A percentile compares a stretch with the other conserved stretches of the same genome.
Evolutionary conservation across 495 filamentous ascomycete genomes (phyloP).

Genomic region (Filosporella fistucella): DNA sequence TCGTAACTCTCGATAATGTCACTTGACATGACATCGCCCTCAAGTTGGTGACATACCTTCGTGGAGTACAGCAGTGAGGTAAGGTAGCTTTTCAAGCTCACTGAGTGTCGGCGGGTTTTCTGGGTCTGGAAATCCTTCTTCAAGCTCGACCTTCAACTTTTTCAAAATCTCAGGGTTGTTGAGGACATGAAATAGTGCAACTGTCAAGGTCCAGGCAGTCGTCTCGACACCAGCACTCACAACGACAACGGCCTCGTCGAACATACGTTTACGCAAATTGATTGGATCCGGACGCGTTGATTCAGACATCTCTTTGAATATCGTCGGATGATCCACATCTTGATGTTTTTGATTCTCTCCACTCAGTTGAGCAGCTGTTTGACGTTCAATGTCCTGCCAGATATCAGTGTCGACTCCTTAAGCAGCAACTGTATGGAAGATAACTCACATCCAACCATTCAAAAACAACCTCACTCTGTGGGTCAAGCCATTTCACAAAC

Average conservation of each 20-base stretch:
- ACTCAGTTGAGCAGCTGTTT: constrained; percentile 4
- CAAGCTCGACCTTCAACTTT: constrained; percentile 27
- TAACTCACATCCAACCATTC: background rate
- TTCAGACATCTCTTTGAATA: constrained; percentile 11
- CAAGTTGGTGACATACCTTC: constrained; percentile 5
- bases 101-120: constrained; percentile 25
- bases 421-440: too few relatives aligned
- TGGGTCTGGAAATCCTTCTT: constrained; percentile 14
- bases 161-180: constrained; percentile 19
- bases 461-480: background rate
- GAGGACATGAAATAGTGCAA: constrained; percentile 30
- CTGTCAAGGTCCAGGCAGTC: constrained; percentile 21
- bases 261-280: constrained; percentile 25
- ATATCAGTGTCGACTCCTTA: background rate
- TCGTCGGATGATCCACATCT: constrained; percentile 5
- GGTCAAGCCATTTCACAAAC: background rate
- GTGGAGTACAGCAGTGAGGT: constrained; percentile 6
- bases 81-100: constrained; percentile 28
- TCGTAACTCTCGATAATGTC: background rate
- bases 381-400: constrained; percentile 6
- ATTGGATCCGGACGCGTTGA: constrained; percentile 15
- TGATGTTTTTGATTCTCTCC: constrained; percentile 4
- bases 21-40: background rate
- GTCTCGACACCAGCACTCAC: constrained; percentile 27
- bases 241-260: constrained; percentile 28